Base-by-base conservation (phyloP, 768 basidiomycete species). In the Tulasnella sp. region DNA sequence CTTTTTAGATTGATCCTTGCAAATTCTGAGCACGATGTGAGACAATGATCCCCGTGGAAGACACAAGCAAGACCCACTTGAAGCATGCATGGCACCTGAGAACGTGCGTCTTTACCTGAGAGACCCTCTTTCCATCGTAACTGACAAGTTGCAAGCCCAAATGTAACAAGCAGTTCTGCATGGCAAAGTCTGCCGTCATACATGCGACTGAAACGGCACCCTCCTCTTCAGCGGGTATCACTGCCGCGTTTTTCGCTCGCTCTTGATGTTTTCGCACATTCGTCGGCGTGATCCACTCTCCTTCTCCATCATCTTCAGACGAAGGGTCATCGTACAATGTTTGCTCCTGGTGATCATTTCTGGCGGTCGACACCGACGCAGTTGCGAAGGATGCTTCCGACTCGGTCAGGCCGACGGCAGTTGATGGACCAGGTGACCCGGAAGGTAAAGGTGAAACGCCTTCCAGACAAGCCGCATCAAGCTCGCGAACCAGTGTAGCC, bases 131-230 rank as follows among this genome's bases (percentile, higher is more conserved):
- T 5, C 97, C 97, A 75, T 95, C 94, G 7, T 91, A 86, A 9
- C 94, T 89, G 12, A 99, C 89, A 35, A 98, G 84, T 74, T 89
- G 91, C 75, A 99, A 81, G 0, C 91, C 91, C 91, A 98, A 95
- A 79, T 97, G 95, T 67, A 99, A 80, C 75, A 96, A 81, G 26
- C 98, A 93, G 77, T 99, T 99, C 81, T 99, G 97, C 89, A 99
- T 97, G 19, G 97, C 97, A 79, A 95, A 98, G 85, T 99, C 97
- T 26, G 92, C 92, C 9, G 97, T 98, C 91, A 98, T 94, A 79
- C 95, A 97, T 19, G 95, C 97, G 5, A 86, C 88, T 68, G 83
- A 84, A 62, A 96, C 83, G 22, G 59, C 26, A 63, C 62, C 9
- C 29, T 72, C 62, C 32, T 40, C 40, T 32, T 44, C 69, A 19